Evolutionary conservation across 495 filamentous ascomycete genomes (phyloP).

Genomic region (Astrothelium macrocarpum): DNA sequence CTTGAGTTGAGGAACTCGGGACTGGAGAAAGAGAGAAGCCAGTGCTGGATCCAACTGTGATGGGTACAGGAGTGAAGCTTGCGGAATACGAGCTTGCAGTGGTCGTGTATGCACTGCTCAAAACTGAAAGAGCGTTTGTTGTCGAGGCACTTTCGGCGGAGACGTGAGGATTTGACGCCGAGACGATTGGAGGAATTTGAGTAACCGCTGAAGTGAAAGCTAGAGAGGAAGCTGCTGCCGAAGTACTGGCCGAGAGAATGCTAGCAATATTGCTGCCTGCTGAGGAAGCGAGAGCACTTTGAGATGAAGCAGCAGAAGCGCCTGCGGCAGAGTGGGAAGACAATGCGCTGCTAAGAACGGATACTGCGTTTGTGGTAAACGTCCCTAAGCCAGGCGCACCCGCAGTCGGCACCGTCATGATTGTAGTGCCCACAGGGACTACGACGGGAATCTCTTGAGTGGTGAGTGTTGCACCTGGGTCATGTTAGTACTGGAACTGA

Average conservation of each 20-base stretch:
- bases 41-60: background rate
- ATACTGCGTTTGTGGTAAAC: background rate
- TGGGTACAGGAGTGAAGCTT: background rate
- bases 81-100: background rate
- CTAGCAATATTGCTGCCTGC: background rate
- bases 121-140: background rate
- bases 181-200: background rate
- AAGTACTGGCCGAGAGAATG: background rate
- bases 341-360: background rate
- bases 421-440: background rate
- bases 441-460: background rate
- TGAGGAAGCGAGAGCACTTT: background rate
- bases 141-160: background rate
- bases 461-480: conserved; percentile 1
- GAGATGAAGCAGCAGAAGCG: background rate
- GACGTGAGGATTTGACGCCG: background rate
- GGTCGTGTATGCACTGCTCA: conserved; percentile 3
- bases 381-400: background rate
- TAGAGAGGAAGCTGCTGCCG: background rate
- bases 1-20: background rate
- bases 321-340: background rate
- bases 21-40: conserved; percentile 7
- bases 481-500: background rate
- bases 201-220: background rate
- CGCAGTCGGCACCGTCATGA: background rate